Evolutionary conservation across 2,329 filamentous ascomycete species (phyloP), one percentile per base, ranked within the genome.

Genomic region (Rosellinia necatrix): DNA sequence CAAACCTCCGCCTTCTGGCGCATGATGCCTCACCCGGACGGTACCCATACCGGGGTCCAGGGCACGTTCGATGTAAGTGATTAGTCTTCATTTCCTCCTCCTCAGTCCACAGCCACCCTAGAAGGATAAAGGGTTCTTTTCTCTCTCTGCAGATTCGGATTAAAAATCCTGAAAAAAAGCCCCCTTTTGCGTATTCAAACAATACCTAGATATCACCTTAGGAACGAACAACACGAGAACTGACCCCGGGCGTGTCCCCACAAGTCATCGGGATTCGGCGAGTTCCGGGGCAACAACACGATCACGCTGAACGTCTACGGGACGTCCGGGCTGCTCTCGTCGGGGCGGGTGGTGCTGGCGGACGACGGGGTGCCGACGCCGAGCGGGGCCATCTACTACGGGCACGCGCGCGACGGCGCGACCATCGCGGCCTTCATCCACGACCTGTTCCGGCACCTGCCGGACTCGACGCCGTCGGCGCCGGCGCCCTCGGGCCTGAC

Each of bases 231-330:
- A n/a, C n/a, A n/a, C n/a, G n/a, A n/a, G n/a, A n/a, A n/a, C n/a
- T n/a, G n/a, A n/a, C n/a, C n/a, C n/a, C n/a, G n/a, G n/a, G n/a
- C n/a, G n/a, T n/a, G n/a, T n/a, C n/a, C n/a, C n/a, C n/a, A n/a
- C n/a, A n/a, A n/a, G n/a, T 76, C 76, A 0, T 69, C 76, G 0
- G 81, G 81, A 2, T 75, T 71, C 35, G 65, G 68, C 1, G 76
- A 70, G 7, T 78, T 68, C 62, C 74, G 56, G 1, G 63, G 66
- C 29, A 72, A 73, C 48, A 72, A 78, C 55, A 81, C 78, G 56
- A 78, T 84, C 48, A 83, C 80, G 0, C 71, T 84, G 17, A 84
- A 84, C 65, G 68, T 84, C 4, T 84, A 84, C 69, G 81, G 81
- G 7, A 84, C 81, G 0, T 82, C 80, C 0, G 81, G 81, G 1